Conservation (phyloP, 306 rosid genomes). For the Biancaea sappan region DNA sequence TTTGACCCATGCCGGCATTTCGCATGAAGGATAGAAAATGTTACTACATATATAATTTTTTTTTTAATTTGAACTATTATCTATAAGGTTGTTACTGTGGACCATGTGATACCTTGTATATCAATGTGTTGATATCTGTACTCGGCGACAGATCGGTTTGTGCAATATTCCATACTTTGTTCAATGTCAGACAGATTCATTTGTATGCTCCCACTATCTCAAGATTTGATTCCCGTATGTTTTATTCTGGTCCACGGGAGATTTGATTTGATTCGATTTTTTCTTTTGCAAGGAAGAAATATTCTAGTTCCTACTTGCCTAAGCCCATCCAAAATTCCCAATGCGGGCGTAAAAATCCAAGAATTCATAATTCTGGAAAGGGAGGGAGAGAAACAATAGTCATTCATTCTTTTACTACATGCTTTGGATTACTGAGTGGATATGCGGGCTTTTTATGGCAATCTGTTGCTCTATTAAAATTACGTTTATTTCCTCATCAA, state of each 20-base stretch:
- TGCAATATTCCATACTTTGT: slow-evolving; percentile 43
- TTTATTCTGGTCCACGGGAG: not conserved
- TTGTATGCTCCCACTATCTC: not conserved
- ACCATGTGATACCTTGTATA: slow-evolving; percentile 37
- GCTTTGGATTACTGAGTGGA: too few species aligned
- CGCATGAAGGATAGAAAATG: slow-evolving; percentile 28
- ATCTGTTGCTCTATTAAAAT: not conserved
- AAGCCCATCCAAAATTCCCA: not conserved
- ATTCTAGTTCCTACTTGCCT: not conserved
- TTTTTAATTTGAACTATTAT: slow-evolving; percentile 26
- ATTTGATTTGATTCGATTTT: not conserved
- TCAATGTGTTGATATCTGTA: slow-evolving; percentile 45
- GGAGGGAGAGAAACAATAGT: not conserved
- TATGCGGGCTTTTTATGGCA: not conserved
- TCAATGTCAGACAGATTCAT: slow-evolving; percentile 23
- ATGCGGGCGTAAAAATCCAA: not conserved
- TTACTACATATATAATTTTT: slow-evolving; percentile 41
- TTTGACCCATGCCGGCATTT: slow-evolving; percentile 31
- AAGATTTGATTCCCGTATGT: not conserved
- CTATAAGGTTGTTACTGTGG: slow-evolving; percentile 35
- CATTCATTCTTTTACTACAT: too few species aligned
- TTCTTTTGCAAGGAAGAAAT: too few species aligned
- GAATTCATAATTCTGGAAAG: not conserved
- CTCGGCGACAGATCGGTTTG: slow-evolving; percentile 44
- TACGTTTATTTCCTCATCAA: too few species aligned